These are phyloP conservation scores for Diaporthe aspalathi DNA, from an alignment of 2,329 filamentous ascomycete genomes.

Conservation along the genomic window DNA sequence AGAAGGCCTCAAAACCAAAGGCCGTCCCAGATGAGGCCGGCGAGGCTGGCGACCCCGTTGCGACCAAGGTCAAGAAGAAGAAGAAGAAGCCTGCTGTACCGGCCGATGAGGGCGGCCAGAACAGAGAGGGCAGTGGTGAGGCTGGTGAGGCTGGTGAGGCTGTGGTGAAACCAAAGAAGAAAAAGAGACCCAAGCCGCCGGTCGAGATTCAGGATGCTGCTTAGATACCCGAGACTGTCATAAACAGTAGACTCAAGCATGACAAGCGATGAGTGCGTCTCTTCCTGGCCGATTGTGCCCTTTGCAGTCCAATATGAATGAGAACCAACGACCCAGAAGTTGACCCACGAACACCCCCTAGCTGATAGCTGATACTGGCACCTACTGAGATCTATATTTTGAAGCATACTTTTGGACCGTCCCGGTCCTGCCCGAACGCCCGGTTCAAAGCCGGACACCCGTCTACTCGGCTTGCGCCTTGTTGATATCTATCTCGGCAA, in stretches of 20 bases:
- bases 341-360: background rate
- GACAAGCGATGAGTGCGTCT: background rate
- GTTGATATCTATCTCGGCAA: slow-evolving; percentile 58
- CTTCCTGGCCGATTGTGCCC: background rate
- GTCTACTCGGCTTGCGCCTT: slow-evolving; percentile 2
- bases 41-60: slow-evolving; percentile 47
- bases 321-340: no score
- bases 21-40: slow-evolving; percentile 35
- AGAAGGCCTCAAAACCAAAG: slow-evolving; percentile 65
- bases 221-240: slow-evolving; percentile 30
- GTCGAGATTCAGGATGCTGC: slow-evolving; percentile 41
- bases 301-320: background rate
- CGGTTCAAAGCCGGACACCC: background rate
- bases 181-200: slow-evolving; percentile 43
- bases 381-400: background rate
- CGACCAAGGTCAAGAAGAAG: slow-evolving; percentile 64
- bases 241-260: background rate
- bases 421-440: background rate
- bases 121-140: slow-evolving; percentile 17
- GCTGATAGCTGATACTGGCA: background rate
- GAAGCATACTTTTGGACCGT: background rate
- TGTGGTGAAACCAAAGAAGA: slow-evolving; percentile 46
- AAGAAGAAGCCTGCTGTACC: slow-evolving; percentile 48
- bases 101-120: slow-evolving; percentile 35
- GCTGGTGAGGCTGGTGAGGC: slow-evolving; percentile 34